Base-by-base conservation (phyloP, 257 asterid species). In the Asclepias syriaca region DNA sequence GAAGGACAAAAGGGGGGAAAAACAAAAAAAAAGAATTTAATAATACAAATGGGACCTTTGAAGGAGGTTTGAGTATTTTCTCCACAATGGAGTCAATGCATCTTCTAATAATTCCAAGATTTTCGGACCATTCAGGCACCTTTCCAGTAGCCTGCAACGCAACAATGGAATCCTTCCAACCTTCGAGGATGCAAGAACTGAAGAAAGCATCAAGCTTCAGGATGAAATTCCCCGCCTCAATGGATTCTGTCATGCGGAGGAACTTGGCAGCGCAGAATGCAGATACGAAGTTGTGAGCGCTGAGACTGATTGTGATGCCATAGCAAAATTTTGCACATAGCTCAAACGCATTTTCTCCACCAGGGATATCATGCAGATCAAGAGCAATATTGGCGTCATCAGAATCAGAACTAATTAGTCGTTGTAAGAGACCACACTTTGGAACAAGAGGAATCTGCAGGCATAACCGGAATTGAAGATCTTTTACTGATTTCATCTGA, bases 261-360 rank as follows among this genome's bases (percentile, higher is more conserved):
- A 81, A 92, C 71, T 85, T 87, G 53, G 96, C 88, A 29, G 94
- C 96, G 71, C 96, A 92, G 60, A 81, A 82, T 0, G 87, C 82
- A 0, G 89, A 54, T 13, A 85, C 92, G 29, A 84, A 81, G 72
- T 90, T 92, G 69, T 83, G 87, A 67, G 98, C 92, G 57, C 96
- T 87, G 72, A 92, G 87, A 66, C 77, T 82, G 80, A 87, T 90
- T 5, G 94, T 77, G 79, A 92, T 87, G 48, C 93, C 96, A 64
- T 89, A 92, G 75, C 97, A 92, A 65, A 84, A 89, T 80, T 91
- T 92, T 0, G 93, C 90, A 69, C 96, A 89, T 6, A 86, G 73
- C 84, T 92, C 96, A 45, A 92, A 92, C 14, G 96, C 90, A 55
- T 80, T 84, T 37, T 84, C 92, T 50, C 96, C 96, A 11, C 96